Base-by-base conservation (phyloP, 2,329 filamentous ascomycete genomes). In the Coniochaeta sp. region DNA sequence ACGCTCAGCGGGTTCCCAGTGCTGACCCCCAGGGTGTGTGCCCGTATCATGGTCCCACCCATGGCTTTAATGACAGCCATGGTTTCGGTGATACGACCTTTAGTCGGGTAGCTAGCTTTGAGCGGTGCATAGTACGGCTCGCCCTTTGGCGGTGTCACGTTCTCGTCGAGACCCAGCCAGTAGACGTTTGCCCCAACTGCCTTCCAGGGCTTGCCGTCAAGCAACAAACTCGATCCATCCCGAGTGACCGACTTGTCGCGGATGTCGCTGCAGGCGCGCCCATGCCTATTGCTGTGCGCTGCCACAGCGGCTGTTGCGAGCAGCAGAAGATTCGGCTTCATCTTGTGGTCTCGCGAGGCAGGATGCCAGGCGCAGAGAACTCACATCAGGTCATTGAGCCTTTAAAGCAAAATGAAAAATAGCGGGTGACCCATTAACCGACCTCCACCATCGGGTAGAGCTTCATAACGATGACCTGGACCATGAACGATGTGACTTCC, bases 81-180 rank as follows among this genome's bases (percentile, higher is more conserved):
- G 8, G 71, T 69, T 60, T 81, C 78, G 5, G 74, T 78, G 60
- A 75, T 73, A 31, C 79, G 73, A 24, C 77, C 77, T 58, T 74
- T 73, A 6, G 75, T 76, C 12, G 78, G 78, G 62, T 80, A 81
- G 65, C 75, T 78, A 26, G 77, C 72, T 50, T 76, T 76, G 40
- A 70, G 69, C 1, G 73, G 72, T 1, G 72, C 71, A 62, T 80
- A 77, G 65, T 73, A 80, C n/a, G 78, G 78, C 61, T 74, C 67
- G 6, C 75, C 77, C 1, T 65, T 64, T 0, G 77, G 73, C 6
- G 77, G 78, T 1, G 71, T 69, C 14, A 81, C 77, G 65, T 80
- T 81, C 66, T 81, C 78, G 66, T 81, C 78, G 0, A 81, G 72
- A 1, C 77, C 78, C 11, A 81, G 73, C 77, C 78, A 80, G 69